Conservation (phyloP, 2,329 filamentous ascomycete genomes). For the Sclerotinia nivalis region DNA sequence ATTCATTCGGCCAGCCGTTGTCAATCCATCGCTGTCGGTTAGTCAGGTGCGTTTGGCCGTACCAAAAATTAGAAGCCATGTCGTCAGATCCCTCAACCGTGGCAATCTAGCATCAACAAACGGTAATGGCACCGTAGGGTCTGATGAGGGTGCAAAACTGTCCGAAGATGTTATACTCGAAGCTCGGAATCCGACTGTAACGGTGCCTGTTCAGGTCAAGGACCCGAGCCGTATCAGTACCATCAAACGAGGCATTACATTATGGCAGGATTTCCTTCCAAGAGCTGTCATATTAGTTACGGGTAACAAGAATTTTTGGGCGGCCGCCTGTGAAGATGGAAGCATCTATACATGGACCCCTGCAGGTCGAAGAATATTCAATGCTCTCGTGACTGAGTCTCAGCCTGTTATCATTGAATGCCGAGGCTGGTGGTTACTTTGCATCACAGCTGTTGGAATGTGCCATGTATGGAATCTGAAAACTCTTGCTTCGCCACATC, state of each 20-base stretch:
- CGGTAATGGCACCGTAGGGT: constrained; percentile 43
- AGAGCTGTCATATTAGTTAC: constrained; percentile 85
- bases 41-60: constrained; percentile 86
- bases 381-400: constrained; percentile 82
- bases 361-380: constrained; percentile 81
- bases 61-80: constrained; percentile 79
- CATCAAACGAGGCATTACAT: constrained; percentile 72
- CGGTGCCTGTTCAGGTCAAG: constrained; percentile 57
- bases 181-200: constrained; percentile 74
- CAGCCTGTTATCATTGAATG: constrained; percentile 94
- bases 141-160: constrained; percentile 62
- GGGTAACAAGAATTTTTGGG: constrained; percentile 89
- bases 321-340: constrained; percentile 89
- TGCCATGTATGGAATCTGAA: constrained; percentile 94
- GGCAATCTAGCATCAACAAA: constrained; percentile 50
- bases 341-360: constrained; percentile 90
- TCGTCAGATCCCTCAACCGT: constrained; percentile 76
- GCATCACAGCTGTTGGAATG: constrained; percentile 83
- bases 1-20: constrained; percentile 81
- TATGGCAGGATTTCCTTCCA: constrained; percentile 95
- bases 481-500: constrained; percentile 79
- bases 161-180: constrained; percentile 79
- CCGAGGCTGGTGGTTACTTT: constrained; percentile 84
- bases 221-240: constrained; percentile 85
- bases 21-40: constrained; percentile 77